Base-by-base conservation (phyloP, 106 monocot genomes). In the Iris macrosiphon region DNA sequence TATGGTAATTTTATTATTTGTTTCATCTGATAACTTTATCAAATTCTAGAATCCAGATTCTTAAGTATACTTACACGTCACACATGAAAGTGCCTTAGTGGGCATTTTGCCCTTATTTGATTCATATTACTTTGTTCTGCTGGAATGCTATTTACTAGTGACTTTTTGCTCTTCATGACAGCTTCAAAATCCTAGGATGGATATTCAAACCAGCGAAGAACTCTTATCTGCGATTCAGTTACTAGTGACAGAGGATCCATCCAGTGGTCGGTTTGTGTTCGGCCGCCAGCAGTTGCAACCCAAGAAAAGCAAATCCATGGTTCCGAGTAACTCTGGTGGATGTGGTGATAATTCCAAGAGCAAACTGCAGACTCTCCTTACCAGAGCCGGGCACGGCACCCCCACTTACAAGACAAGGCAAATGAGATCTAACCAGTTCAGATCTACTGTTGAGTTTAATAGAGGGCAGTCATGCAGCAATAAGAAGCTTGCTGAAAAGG, bases 401-500 rank as follows among this genome's bases (percentile, higher is more conserved):
- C 98, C 98, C 0, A 13, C 45, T 13, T 99, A 99, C 68, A 87
- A 67, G 38, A 91, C 73, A 16, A 83, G 79, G 49, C 83, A 75
- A 38, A 17, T 81, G 16, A 87, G 65, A 32, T 76, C 58, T 48
- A 63, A 28, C 43, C 83, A 73, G 49, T 99, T 84, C 64, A 75
- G 81, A 65, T 40, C 91, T 11, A 84, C 52, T 15, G 98, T 99
- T 1, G 83, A 80, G 48, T 87, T 99, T 54, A 99, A 87, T 21
- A 84, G 87, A 7, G 87, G 98, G 31, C 72, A 78, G 60, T 84
- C 98, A 0, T 81, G 84, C 45, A 63, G 46, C 67, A 99, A 63
- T 40, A 99, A 99, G 73, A 91, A 99, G 62, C 78, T 73, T 12
- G 98, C 91, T 2, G 98, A 99, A 67, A 87, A 87, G 41, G 77